These are phyloP conservation scores for Candida chauliodis DNA, from an alignment of 805 yeast species.

Conservation along the genomic window DNA sequence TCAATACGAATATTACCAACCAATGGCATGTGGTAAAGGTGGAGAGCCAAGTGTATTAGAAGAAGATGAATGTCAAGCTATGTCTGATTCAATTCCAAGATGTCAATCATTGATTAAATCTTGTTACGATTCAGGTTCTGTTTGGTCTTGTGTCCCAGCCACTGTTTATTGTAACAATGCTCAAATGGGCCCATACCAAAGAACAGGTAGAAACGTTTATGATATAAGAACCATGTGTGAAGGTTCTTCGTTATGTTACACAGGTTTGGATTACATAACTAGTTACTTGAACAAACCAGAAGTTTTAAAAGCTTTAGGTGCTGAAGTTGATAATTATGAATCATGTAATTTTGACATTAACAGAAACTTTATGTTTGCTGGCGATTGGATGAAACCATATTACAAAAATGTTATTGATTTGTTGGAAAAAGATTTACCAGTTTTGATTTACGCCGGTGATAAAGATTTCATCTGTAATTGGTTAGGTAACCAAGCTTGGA, in stretches of 20 bases:
- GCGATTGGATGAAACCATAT: constrained; percentile 91
- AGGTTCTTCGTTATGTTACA: constrained; percentile 68
- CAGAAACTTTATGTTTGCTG: constrained; percentile 76
- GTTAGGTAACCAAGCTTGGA: constrained; percentile 87
- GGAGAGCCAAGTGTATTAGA: constrained; percentile 74
- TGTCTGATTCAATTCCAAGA: constrained; percentile 62
- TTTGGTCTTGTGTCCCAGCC: constrained; percentile 90
- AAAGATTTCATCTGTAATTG: constrained; percentile 91
- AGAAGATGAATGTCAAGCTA: constrained; percentile 64
- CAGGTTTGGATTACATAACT: constrained; percentile 71
- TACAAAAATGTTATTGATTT: constrained; percentile 54
- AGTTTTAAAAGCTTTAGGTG: constrained; percentile 82
- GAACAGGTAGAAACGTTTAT: constrained; percentile 86
- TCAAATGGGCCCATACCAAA: constrained; percentile 75
- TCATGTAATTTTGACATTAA: constrained; percentile 77
- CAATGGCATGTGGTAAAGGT: constrained; percentile 93
- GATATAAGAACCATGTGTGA: constrained; percentile 83
- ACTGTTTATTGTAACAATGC: constrained; percentile 83
- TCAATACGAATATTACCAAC: constrained; percentile 77
- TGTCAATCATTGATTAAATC: constrained; percentile 72
- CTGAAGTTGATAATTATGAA: constrained; percentile 75
- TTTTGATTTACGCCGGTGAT: constrained; percentile 90
- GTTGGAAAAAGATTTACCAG: constrained; percentile 69
- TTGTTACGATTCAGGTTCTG: constrained; percentile 73
- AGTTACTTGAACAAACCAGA: constrained; percentile 71